Conservation (phyloP, 345 rosid species). For the Camelina neglecta region DNA sequence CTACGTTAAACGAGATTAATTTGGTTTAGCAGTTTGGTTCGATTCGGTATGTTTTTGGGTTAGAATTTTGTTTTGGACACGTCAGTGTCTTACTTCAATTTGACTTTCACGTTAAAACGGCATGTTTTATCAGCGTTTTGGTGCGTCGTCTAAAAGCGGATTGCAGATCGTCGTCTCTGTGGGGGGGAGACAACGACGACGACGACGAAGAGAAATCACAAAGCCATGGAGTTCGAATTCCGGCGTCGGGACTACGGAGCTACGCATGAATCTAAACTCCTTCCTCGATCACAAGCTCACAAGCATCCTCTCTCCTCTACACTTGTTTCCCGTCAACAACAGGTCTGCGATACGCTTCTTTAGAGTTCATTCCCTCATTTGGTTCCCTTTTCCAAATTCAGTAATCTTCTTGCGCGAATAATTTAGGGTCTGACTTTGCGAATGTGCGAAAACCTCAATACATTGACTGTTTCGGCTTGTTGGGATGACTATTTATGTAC, state of each 20-base stretch:
- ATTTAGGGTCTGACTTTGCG: background rate
- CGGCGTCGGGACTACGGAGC: slow-evolving; percentile 64
- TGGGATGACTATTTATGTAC: background rate
- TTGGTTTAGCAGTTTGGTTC: background rate
- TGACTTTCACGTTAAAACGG: background rate
- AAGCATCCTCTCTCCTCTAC: slow-evolving; percentile 65
- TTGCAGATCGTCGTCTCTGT: slow-evolving; percentile 31
- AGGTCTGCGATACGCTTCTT: slow-evolving; percentile 45
- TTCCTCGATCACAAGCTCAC: slow-evolving; percentile 57
- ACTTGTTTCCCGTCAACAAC: slow-evolving; percentile 45
- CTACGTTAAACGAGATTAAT: background rate
- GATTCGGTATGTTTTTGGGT: background rate
- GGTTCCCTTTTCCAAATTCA: background rate
- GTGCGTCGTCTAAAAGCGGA: slow-evolving; percentile 1
- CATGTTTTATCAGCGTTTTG: background rate
- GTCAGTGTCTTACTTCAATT: background rate
- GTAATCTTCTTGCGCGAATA: background rate
- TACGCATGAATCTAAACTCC: slow-evolving; percentile 51
- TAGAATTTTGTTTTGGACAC: background rate
- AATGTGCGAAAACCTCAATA: background rate
- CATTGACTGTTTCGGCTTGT: background rate
- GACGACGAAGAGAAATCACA: slow-evolving; percentile 10
- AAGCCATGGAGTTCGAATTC: slow-evolving; percentile 61
- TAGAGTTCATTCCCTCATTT: background rate
- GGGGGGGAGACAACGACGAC: background rate